These are phyloP conservation scores for Parathielavia appendiculata DNA, from an alignment of 495 filamentous ascomycete species.

Conservation along the genomic window DNA sequence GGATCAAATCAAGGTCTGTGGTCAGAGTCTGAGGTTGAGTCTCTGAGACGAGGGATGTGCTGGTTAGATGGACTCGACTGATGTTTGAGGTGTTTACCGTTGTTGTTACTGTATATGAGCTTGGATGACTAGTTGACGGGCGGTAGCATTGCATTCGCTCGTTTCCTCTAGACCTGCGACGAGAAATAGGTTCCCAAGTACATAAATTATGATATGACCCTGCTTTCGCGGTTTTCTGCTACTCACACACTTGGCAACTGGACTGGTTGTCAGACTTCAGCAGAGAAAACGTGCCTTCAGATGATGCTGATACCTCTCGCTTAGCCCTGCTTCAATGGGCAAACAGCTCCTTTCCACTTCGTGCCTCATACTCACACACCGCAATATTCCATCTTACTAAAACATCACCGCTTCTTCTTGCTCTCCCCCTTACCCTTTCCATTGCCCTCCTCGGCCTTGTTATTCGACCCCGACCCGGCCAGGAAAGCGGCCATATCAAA, in stretches of 20 bases:
- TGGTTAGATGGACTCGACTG: neutral
- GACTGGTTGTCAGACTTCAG: no score
- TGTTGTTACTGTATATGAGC: neutral
- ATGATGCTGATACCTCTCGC: no score
- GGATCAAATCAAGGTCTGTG: no score
- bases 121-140: neutral
- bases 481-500: slow-evolving; percentile 88
- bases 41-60: neutral
- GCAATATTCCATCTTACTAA: neutral
- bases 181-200: no score
- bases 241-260: no score
- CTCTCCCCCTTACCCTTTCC: slow-evolving; percentile 20
- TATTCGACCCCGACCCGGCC: slow-evolving; percentile 45
- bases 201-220: no score
- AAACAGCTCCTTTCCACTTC: neutral
- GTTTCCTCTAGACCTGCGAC: no score
- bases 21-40: neutral
- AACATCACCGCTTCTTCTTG: slow-evolving; percentile 20
- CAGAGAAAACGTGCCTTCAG: no score
- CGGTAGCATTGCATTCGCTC: no score
- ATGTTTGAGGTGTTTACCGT: neutral
- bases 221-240: no score
- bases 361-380: neutral
- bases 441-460: slow-evolving; percentile 24
- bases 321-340: neutral